phyloP scores from a whole-genome alignment of 1,284 basidiomycete species.

The Pterulicium gracile region DNA sequence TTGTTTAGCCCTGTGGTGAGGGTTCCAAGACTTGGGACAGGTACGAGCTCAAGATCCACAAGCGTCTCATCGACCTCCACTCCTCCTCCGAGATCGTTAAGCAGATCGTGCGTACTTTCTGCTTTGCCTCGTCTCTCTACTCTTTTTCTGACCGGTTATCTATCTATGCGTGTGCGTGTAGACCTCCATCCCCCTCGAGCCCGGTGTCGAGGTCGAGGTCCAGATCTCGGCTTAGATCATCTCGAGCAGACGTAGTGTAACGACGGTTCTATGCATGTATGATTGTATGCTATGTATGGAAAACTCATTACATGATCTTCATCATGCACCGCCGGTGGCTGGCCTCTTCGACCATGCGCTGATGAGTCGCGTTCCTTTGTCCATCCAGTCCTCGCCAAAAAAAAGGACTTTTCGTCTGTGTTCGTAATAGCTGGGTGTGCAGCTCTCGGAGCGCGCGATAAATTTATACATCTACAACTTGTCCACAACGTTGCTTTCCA shows the following conservation, averaged over 20 bases:
- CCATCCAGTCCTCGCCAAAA: too few relatives aligned
- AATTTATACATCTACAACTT: too few relatives aligned
- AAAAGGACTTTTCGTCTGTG: too few relatives aligned
- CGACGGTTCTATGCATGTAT: neutral
- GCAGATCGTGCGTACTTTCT: slow-evolving; percentile 75
- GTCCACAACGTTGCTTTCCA: too few relatives aligned
- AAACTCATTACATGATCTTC: too few relatives aligned
- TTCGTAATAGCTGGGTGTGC: too few relatives aligned
- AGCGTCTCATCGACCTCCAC: slow-evolving; percentile 98
- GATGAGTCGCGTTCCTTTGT: too few relatives aligned
- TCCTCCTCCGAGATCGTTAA: slow-evolving; percentile 99
- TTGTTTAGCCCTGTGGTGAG: slow-evolving; percentile 90
- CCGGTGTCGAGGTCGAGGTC: slow-evolving; percentile 99
- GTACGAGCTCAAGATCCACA: slow-evolving; percentile 99
- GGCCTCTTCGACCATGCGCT: too few relatives aligned
- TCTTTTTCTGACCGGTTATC: slow-evolving; percentile 6
- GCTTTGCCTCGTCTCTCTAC: neutral
- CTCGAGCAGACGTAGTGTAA: neutral
- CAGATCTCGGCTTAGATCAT: slow-evolving; percentile 68
- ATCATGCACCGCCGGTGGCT: too few relatives aligned
- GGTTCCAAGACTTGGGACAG: slow-evolving; percentile 99
- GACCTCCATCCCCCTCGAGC: slow-evolving; percentile 98
- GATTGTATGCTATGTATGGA: too few relatives aligned
- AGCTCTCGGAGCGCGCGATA: too few relatives aligned
- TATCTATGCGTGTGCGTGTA: too few relatives aligned